phyloP scores from a whole-genome alignment of 805 yeast species.

The Candida quercuum region DNA sequence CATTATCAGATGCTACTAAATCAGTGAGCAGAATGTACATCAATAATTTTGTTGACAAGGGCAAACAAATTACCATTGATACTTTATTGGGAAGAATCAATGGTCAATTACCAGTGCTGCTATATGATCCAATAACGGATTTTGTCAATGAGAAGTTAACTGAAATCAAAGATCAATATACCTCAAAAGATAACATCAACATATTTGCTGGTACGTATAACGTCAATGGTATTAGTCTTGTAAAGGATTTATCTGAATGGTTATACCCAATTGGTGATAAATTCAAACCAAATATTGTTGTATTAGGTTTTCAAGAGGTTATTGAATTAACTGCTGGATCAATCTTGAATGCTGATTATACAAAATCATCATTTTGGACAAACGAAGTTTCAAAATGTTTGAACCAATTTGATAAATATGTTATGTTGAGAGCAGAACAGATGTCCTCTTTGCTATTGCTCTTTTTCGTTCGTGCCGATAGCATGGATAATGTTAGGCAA shows the following conservation, averaged over 20 bases:
- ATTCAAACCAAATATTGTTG: conserved; percentile 67
- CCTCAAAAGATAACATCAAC: conserved; percentile 52
- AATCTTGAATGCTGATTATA: conserved; percentile 78
- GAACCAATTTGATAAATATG: conserved; percentile 50
- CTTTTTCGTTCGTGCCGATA: conserved; percentile 52
- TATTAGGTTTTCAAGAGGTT: conserved; percentile 92
- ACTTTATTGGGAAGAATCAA: conserved; percentile 76
- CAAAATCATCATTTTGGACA: conserved; percentile 79
- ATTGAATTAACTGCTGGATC: conserved; percentile 92
- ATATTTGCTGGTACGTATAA: conserved; percentile 84
- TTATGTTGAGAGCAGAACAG: conserved; percentile 69
- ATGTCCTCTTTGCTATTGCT: conserved; percentile 65
- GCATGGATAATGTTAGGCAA: conserved; percentile 53
- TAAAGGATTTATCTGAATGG: conserved; percentile 66
- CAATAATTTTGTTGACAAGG: conserved; percentile 90
- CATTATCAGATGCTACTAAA: conserved; percentile 94
- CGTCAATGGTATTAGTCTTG: conserved; percentile 64
- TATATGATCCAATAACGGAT: conserved; percentile 87
- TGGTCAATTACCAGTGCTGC: conserved; percentile 60
- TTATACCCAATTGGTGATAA: conserved; percentile 66
- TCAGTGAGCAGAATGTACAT: conserved; percentile 93
- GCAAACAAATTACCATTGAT: conserved; percentile 87
- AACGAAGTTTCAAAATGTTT: conserved; percentile 55
- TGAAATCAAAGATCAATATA: conserved; percentile 38
- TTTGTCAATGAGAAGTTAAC: conserved; percentile 63